Conservation (phyloP, 2,329 filamentous ascomycete species). For the Aspergillus oerlinghausenensis region DNA sequence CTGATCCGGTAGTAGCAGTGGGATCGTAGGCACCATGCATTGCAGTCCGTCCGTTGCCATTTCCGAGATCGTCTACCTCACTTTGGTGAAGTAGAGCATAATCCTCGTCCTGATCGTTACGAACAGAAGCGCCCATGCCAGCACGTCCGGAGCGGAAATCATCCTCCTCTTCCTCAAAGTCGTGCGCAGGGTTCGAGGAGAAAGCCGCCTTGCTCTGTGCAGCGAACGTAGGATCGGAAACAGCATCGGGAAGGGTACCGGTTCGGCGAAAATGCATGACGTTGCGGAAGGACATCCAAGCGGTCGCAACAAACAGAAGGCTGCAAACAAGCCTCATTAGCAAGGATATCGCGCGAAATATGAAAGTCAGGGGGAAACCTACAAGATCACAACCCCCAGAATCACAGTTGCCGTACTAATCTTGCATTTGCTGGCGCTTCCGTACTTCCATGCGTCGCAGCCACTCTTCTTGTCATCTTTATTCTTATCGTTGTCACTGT, state of each 20-base stretch:
- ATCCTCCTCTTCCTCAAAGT: slow-evolving; percentile 43
- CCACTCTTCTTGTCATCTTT: slow-evolving; percentile 40
- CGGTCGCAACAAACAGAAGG: slow-evolving; percentile 51
- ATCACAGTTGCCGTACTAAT: slow-evolving; percentile 53
- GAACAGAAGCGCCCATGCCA: slow-evolving; percentile 38
- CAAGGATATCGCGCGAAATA: not conserved
- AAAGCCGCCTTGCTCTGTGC: slow-evolving; percentile 47
- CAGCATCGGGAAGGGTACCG: slow-evolving; percentile 48
- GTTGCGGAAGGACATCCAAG: slow-evolving; percentile 51
- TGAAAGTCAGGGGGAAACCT: slow-evolving; percentile 19
- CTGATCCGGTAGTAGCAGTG: slow-evolving; percentile 25
- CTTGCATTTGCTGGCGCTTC: slow-evolving; percentile 52
- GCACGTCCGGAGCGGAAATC: slow-evolving; percentile 40
- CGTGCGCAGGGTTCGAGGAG: slow-evolving; percentile 43
- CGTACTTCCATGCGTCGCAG: slow-evolving; percentile 54
- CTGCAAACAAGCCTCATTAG: slow-evolving; percentile 27
- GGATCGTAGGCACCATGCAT: slow-evolving; percentile 40
- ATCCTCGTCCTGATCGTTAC: slow-evolving; percentile 45
- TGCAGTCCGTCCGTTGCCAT: slow-evolving; percentile 29
- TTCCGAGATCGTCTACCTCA: slow-evolving; percentile 41
- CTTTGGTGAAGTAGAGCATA: slow-evolving; percentile 49
- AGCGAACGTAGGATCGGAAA: slow-evolving; percentile 45
- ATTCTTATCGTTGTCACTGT: slow-evolving; percentile 21
- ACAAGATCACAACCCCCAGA: slow-evolving; percentile 56
- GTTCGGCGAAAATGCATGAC: slow-evolving; percentile 54